phyloP scores from a whole-genome alignment of 1,284 basidiomycete species.

The Ceratobasidium papillatum region DNA sequence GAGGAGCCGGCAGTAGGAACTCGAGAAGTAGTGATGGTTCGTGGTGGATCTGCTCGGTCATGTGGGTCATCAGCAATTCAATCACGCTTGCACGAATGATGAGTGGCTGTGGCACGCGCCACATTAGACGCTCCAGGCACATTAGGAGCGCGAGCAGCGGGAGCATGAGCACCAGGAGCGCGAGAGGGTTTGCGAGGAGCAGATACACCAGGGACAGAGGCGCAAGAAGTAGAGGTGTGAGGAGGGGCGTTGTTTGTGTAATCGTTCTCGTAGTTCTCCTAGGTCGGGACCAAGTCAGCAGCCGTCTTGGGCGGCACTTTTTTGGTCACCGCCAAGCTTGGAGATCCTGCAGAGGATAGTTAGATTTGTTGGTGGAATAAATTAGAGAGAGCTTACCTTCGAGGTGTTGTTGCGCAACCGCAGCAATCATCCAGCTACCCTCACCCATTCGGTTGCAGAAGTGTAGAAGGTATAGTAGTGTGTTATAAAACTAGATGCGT shows the following conservation, averaged over 20 bases:
- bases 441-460: background rate
- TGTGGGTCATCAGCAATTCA: background rate
- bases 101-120: no score
- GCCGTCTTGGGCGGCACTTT: no score
- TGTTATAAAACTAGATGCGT: background rate
- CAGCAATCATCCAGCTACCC: background rate
- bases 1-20: no score
- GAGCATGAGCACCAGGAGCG: no score
- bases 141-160: no score
- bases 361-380: background rate
- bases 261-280: background rate
- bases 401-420: background rate
- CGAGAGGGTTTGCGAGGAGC: no score
- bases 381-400: no score
- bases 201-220: background rate
- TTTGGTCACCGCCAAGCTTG: background rate
- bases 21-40: no score
- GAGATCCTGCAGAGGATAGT: background rate
- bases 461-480: background rate
- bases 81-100: no score
- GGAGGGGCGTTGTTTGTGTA: background rate
- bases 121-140: no score
- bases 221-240: background rate
- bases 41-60: background rate
- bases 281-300: no score